Evolutionary conservation across 2,329 filamentous ascomycete genomes (phyloP).

Genomic region (Purpureocillium lavendulum): DNA sequence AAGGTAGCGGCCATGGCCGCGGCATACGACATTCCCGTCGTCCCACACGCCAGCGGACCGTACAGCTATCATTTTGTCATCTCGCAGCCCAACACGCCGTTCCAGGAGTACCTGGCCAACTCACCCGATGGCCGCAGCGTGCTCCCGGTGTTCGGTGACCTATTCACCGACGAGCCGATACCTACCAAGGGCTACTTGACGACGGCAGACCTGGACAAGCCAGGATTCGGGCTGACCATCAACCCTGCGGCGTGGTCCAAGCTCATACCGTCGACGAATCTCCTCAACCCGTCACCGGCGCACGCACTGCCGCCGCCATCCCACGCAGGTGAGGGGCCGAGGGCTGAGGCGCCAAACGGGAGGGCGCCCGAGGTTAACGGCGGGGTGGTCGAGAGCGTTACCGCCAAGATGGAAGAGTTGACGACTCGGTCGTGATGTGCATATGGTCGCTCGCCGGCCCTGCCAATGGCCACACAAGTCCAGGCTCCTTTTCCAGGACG

Average conservation of each 20-base stretch:
- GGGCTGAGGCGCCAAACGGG: neutral
- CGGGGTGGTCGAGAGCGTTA: too few relatives aligned
- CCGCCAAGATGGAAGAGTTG: too few relatives aligned
- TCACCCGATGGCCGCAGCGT: slow-evolving; percentile 86
- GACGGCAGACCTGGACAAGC: slow-evolving; percentile 72
- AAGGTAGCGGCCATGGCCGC: slow-evolving; percentile 83
- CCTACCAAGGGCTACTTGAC: slow-evolving; percentile 76
- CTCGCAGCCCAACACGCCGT: slow-evolving; percentile 85
- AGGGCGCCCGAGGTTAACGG: neutral
- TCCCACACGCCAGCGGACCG: slow-evolving; percentile 88
- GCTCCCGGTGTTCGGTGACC: slow-evolving; percentile 81
- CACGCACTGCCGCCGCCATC: slow-evolving; percentile 24
- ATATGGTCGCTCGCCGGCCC: too few relatives aligned
- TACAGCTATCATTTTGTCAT: slow-evolving; percentile 97
- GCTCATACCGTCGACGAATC: slow-evolving; percentile 65
- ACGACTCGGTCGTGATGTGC: too few relatives aligned
- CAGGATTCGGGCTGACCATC: slow-evolving; percentile 81
- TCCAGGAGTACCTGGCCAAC: slow-evolving; percentile 94
- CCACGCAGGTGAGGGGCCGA: slow-evolving; percentile 9
- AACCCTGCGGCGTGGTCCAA: slow-evolving; percentile 65
- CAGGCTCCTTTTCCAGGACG: too few relatives aligned
- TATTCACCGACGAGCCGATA: slow-evolving; percentile 87
- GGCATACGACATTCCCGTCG: slow-evolving; percentile 89
- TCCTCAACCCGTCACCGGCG: slow-evolving; percentile 60
- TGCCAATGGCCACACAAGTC: too few relatives aligned